Conservation (phyloP, 345 rosid genomes). For the Salix exigua region DNA sequence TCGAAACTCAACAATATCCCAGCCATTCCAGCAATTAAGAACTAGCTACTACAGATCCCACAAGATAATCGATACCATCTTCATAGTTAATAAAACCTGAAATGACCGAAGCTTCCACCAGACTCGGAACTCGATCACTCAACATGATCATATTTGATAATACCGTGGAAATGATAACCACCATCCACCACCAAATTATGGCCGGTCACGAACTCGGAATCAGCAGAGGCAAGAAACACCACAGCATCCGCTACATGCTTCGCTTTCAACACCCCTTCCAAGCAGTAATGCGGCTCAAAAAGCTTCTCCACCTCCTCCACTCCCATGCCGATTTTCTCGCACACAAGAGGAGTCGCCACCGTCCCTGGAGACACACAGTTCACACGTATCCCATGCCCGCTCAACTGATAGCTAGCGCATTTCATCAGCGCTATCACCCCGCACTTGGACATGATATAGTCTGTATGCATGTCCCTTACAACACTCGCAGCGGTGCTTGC, state of each 20-base stretch:
- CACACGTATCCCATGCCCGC: conserved; percentile 41
- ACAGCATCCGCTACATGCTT: conserved; percentile 39
- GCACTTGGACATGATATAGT: conserved; percentile 39
- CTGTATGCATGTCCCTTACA: not conserved
- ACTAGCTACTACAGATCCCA: too few relatives aligned
- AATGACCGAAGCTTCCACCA: too few relatives aligned
- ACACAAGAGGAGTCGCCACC: conserved; percentile 24
- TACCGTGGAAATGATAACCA: conserved; percentile 3
- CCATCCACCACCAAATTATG: conserved; percentile 37
- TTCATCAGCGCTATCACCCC: conserved; percentile 39
- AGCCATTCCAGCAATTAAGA: too few relatives aligned
- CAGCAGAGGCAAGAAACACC: conserved; percentile 34
- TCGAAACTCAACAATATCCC: too few relatives aligned
- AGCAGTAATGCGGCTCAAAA: not conserved
- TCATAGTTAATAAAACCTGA: too few relatives aligned
- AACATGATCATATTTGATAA: too few relatives aligned
- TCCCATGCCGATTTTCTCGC: not conserved
- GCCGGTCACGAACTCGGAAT: conserved; percentile 33
- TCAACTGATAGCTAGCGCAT: conserved; percentile 38
- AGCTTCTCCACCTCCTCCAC: conserved; percentile 21
- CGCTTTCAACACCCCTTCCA: conserved; percentile 32
- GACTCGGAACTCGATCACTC: too few relatives aligned
- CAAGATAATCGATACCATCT: too few relatives aligned
- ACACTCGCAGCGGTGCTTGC: conserved; percentile 19
- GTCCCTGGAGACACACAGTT: conserved; percentile 38